Conservation (phyloP, 1,284 basidiomycete genomes). For the Microbotryum lychnidis-dioicae region DNA sequence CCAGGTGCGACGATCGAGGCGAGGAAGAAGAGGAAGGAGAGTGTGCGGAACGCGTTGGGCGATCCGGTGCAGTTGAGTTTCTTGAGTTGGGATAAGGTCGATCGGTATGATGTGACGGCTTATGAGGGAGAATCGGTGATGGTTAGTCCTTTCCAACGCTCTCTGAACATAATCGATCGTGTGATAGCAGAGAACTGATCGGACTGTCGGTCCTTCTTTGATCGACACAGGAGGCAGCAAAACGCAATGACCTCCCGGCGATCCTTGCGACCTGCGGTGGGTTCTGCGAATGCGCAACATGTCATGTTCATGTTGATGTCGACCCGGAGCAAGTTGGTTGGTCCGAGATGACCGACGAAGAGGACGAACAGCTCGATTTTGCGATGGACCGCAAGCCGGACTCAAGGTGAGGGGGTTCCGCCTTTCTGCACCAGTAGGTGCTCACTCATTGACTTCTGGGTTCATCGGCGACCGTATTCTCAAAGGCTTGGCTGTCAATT, state of each 20-base stretch:
- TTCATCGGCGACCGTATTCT: too few species aligned
- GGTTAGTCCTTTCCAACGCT: conserved; percentile 15
- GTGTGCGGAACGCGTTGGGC: conserved; percentile 16
- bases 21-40: conserved; percentile 12
- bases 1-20: background rate
- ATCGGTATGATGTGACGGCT: conserved; percentile 30
- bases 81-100: conserved; percentile 27
- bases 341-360: conserved; percentile 30
- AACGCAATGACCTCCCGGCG: conserved; percentile 32
- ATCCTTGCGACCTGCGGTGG: conserved; percentile 39
- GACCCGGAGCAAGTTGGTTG: conserved; percentile 1
- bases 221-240: conserved; percentile 27
- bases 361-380: conserved; percentile 36
- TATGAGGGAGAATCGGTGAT: conserved; percentile 37
- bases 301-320: conserved; percentile 33
- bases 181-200: too few species aligned
- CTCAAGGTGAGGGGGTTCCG: conserved; percentile 17
- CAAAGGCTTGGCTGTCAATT: conserved; percentile 24
- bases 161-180: too few species aligned
- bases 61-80: conserved; percentile 32
- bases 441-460: background rate
- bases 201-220: background rate
- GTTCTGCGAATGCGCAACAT: conserved; percentile 36
- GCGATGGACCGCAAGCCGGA: conserved; percentile 29
- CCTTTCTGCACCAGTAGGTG: too few species aligned